These are phyloP conservation scores for Colletotrichum lentis DNA, from an alignment of 2,329 filamentous ascomycete species.

Conservation along the genomic window DNA sequence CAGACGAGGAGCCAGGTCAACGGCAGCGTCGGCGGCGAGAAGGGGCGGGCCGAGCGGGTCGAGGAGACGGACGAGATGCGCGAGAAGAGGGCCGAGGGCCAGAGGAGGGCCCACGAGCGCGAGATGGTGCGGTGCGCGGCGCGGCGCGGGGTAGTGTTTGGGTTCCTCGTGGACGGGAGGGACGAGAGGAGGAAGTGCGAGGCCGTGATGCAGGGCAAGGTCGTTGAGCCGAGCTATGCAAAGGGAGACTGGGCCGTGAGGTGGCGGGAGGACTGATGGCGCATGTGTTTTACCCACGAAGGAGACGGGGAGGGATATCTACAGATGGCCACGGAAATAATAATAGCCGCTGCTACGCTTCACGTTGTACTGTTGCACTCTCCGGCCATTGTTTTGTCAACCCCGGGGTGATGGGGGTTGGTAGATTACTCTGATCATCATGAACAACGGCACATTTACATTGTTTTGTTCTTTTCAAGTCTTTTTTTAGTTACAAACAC, in stretches of 20 bases:
- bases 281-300: no score
- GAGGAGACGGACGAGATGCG: conserved; percentile 61
- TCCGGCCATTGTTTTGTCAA: no score
- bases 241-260: conserved; percentile 68
- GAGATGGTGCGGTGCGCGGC: conserved; percentile 71
- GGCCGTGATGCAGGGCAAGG: conserved; percentile 64
- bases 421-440: no score
- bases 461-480: no score
- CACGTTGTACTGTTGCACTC: no score
- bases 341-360: no score
- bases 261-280: conserved; percentile 57
- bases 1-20: conserved; percentile 60
- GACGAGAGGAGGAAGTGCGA: conserved; percentile 59
- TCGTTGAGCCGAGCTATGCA: conserved; percentile 67
- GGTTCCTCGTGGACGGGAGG: conserved; percentile 48
- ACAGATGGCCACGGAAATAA: no score
- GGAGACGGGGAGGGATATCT: no score
- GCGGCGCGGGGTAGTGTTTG: conserved; percentile 66
- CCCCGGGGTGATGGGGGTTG: no score
- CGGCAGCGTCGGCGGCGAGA: conserved; percentile 64
- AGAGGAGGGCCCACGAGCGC: conserved; percentile 54
- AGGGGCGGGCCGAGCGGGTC: conserved; percentile 60
- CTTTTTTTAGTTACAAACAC: no score
- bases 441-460: no score
- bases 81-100: conserved; percentile 58